These are phyloP conservation scores for Umbilicus rupestris DNA, from an alignment of 164 flowering plant species.

Conservation along the genomic window DNA sequence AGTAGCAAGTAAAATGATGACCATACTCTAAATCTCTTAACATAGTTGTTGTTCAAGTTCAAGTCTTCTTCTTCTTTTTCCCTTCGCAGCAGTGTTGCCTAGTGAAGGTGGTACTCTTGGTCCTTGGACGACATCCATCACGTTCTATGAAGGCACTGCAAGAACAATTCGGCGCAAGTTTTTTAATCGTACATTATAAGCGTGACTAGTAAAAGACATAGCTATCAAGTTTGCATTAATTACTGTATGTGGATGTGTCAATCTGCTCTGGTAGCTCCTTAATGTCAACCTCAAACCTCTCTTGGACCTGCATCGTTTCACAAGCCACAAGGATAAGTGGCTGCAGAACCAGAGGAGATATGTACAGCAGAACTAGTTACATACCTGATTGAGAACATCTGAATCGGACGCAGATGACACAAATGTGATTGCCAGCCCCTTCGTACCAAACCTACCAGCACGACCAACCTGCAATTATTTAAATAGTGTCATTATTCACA, in stretches of 20 bases:
- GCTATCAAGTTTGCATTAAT: too few species aligned
- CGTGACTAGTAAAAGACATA: too few species aligned
- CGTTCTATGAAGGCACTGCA: slow-evolving; percentile 3
- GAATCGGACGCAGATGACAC: slow-evolving; percentile 89
- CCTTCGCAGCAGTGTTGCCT: background rate
- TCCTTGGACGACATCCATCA: background rate
- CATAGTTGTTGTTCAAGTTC: background rate
- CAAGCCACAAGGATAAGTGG: background rate
- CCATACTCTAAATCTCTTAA: too few species aligned
- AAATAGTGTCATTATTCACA: background rate
- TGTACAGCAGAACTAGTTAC: background rate
- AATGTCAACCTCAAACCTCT: slow-evolving; percentile 92
- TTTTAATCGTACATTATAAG: too few species aligned
- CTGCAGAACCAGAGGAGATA: too few species aligned
- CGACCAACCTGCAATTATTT: slow-evolving; percentile 67
- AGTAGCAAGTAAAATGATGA: too few species aligned
- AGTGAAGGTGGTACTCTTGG: background rate
- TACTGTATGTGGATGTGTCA: slow-evolving; percentile 95
- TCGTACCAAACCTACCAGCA: slow-evolving; percentile 97
- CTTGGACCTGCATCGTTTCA: slow-evolving; percentile 86
- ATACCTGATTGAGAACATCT: slow-evolving; percentile 89
- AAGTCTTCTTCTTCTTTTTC: too few species aligned
- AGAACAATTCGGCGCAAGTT: background rate
- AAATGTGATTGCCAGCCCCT: slow-evolving; percentile 94
- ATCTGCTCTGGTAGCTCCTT: slow-evolving; percentile 97